A percentile compares a stretch with the other conserved stretches of the same genome.
These are phyloP conservation scores for Sclerotinia sclerotiorum DNA, from an alignment of 2,329 filamentous ascomycete species.

Conservation along the genomic window DNA sequence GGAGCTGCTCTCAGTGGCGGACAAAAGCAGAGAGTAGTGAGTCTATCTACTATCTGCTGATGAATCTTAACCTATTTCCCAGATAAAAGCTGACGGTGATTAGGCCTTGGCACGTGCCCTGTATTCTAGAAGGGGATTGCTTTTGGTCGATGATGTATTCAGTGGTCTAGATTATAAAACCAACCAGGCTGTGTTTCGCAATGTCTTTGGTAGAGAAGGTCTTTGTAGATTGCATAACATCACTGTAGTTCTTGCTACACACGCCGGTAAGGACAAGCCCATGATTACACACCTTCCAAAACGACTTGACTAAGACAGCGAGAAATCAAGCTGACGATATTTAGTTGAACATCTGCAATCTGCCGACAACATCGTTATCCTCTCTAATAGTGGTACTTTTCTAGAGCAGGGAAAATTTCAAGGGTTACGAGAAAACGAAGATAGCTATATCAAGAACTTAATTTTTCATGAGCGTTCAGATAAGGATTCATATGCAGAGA, in stretches of 20 bases:
- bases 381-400: slow-evolving; percentile 37
- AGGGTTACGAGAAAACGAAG: slow-evolving; percentile 9
- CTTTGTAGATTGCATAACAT: slow-evolving; percentile 33
- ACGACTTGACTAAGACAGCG: neutral
- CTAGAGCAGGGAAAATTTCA: slow-evolving; percentile 39
- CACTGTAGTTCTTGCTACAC: slow-evolving; percentile 37
- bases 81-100: neutral
- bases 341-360: slow-evolving; percentile 29
- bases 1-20: slow-evolving; percentile 40
- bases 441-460: slow-evolving; percentile 14
- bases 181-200: slow-evolving; percentile 25
- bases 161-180: slow-evolving; percentile 32
- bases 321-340: neutral
- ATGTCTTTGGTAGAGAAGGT: slow-evolving; percentile 23
- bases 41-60: neutral
- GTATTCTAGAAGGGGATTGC: slow-evolving; percentile 23
- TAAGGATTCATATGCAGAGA: neutral
- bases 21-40: slow-evolving; percentile 34
- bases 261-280: neutral
- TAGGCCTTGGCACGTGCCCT: slow-evolving; percentile 34
- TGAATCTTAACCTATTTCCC: neutral
- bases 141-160: slow-evolving; percentile 34
- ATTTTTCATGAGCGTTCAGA: neutral
- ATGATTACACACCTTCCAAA: too few species aligned
- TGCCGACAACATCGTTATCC: slow-evolving; percentile 44